A percentile compares a stretch with the other conserved stretches of the same genome.
Evolutionary conservation across 2,329 filamentous ascomycete species (phyloP).

Genomic region (Phaeoacremonium minimum): DNA sequence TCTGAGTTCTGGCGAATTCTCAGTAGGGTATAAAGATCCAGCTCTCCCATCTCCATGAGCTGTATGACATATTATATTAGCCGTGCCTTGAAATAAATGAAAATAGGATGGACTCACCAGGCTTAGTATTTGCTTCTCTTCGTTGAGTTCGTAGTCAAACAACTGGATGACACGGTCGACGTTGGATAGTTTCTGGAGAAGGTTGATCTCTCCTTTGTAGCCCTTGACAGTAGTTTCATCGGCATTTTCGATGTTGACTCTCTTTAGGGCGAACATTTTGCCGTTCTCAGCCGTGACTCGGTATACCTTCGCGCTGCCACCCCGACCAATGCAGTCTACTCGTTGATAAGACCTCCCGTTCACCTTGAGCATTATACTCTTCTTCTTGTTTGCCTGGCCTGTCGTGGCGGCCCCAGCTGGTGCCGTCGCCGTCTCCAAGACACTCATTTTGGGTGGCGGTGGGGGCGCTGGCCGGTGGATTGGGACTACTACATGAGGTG

Average conservation of each 20-base stretch:
- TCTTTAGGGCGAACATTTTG: constrained; percentile 90
- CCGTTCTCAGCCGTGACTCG: constrained; percentile 96
- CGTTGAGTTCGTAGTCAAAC: constrained; percentile 90
- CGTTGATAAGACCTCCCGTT: constrained; percentile 90
- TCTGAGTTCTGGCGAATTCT: constrained; percentile 68
- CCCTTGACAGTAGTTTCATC: constrained; percentile 80
- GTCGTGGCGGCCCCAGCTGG: constrained; percentile 76
- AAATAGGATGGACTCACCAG: constrained; percentile 53
- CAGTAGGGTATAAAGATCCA: constrained; percentile 85
- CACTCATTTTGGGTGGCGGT: constrained; percentile 91
- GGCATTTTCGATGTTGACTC: constrained; percentile 84
- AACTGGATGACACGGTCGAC: constrained; percentile 88
- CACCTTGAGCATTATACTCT: constrained; percentile 77
- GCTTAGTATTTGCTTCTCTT: constrained; percentile 82
- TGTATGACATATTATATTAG: constrained; percentile 26
- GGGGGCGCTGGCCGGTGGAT: constrained; percentile 65
- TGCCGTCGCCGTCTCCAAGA: constrained; percentile 85
- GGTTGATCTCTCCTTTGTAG: constrained; percentile 92
- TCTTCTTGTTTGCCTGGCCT: constrained; percentile 62
- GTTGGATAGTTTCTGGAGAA: constrained; percentile 74
- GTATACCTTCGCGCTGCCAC: constrained; percentile 92
- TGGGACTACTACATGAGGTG: constrained; percentile 41
- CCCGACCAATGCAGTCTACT: constrained; percentile 84
- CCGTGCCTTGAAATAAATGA: not conserved
- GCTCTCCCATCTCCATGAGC: constrained; percentile 97